Conservation (phyloP, 164 flowering plant species). For the Warburgia ugandensis region DNA sequence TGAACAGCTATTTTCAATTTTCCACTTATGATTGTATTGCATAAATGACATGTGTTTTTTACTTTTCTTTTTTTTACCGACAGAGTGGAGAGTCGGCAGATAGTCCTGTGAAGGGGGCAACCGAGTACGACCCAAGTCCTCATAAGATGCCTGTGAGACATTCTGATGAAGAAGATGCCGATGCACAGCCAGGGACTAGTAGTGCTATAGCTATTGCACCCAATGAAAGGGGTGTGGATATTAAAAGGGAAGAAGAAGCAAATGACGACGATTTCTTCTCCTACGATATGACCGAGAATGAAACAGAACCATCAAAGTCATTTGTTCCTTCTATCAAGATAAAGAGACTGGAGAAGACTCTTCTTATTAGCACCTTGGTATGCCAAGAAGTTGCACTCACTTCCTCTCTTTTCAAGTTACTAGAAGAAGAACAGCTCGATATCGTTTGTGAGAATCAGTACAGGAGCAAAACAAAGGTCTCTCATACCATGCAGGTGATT, state of each 20-base stretch:
- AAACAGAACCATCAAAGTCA: not conserved
- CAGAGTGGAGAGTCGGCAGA: too few species aligned
- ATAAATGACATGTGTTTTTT: not conserved
- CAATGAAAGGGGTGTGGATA: not conserved
- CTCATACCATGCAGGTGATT: conserved; percentile 17
- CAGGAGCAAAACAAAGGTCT: conserved; percentile 17
- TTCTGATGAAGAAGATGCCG: conserved; percentile 7
- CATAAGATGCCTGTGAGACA: conserved; percentile 1
- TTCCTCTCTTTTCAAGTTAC: conserved; percentile 12
- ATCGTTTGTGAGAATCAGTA: conserved; percentile 17
- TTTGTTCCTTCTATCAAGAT: conserved; percentile 20
- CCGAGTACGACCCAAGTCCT: conserved; percentile 4
- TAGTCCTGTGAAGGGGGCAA: not conserved
- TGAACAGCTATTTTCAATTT: too few species aligned
- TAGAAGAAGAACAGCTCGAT: conserved; percentile 21
- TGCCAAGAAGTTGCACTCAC: conserved; percentile 13
- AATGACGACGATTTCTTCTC: not conserved
- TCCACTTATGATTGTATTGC: not conserved
- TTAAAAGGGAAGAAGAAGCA: not conserved
- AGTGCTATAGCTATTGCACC: not conserved
- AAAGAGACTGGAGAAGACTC: conserved; percentile 3
- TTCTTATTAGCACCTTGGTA: conserved; percentile 19
- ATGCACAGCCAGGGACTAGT: too few species aligned
- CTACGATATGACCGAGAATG: not conserved
- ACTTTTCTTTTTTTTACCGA: too few species aligned